Evolutionary conservation across 2,329 filamentous ascomycete species (phyloP), one percentile per base, ranked within the genome.

Genomic region (Verticillium alfalfae): DNA sequence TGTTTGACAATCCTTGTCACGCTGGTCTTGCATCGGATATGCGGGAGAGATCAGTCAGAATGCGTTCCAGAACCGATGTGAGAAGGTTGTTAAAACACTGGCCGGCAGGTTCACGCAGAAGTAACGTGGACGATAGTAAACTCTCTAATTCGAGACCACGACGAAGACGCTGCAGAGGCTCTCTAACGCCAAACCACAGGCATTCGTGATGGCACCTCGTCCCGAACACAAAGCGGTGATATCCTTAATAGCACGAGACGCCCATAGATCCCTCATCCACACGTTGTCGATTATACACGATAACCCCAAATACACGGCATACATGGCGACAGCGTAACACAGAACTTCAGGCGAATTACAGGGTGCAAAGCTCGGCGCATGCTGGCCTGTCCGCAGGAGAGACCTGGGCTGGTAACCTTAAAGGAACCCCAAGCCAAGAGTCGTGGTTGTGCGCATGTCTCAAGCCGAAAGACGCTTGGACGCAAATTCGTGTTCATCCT

Each of bases 401-500:
- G 45, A 18, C 45, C 45, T 18, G 45, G 45, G n/a, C 45, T 5
- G 45, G 12, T 26, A 18, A 4, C 22, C 18, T 18, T 26, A 18
- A 12, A 18, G 18, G 22, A 10, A 10, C 18, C 3, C 22, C 45
- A 49, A n/a, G 2, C 10, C 45, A 2, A 10, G 9, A 2, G 45
- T 12, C n/a, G 9, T 2, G 3, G 12, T 3, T 26, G 9, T 9
- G 9, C 2, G 7, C 5, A 9, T 22, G 5, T 37, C 18, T 54
- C 26, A 59, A 18, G 58, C 58, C 8, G 58, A 59, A 37, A 59
- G 58, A 10, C 58, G 58, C 58, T 59, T 59, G 10, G 58, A 12
- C 16, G 39, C n/a, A 39, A 59, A 31, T 18, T 52, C 39, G 5
- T 36, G 31, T 34, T 59, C 61, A 36, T 73, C 73, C 45, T 71